Conservation (phyloP, 495 filamentous ascomycete genomes). For the Lasiosphaeria hispida region DNA sequence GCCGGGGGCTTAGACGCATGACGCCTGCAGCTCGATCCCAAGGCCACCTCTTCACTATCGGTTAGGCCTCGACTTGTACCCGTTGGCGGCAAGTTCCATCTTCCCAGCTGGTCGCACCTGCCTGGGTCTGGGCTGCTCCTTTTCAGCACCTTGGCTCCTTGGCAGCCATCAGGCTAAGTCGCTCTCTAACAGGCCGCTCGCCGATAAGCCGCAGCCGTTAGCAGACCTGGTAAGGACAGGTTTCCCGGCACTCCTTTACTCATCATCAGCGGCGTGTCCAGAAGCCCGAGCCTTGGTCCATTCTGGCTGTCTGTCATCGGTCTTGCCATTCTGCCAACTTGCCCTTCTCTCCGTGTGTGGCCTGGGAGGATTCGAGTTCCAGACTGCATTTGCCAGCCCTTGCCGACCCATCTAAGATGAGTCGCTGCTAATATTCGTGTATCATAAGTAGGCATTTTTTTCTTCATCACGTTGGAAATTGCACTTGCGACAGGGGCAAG, state of each 20-base stretch:
- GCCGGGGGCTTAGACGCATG: constrained; percentile 4
- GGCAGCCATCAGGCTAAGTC: neutral
- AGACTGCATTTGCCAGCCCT: constrained; percentile 4
- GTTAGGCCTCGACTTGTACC: neutral
- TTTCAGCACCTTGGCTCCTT: no score
- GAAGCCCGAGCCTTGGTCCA: constrained; percentile 9
- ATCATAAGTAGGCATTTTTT: constrained; percentile 20
- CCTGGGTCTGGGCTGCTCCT: no score
- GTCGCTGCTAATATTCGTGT: constrained; percentile 18
- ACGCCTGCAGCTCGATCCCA: constrained; percentile 8
- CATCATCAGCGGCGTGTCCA: no score
- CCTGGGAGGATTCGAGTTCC: neutral
- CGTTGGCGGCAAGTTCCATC: no score
- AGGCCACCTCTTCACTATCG: neutral
- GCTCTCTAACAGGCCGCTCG: neutral
- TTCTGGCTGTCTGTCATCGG: constrained; percentile 8
- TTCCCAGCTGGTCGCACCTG: no score
- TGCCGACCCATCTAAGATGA: constrained; percentile 16
- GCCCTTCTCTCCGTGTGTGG: constrained; percentile 13
- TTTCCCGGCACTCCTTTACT: constrained; percentile 10
- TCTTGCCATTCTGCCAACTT: constrained; percentile 33
- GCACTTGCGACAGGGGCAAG: constrained; percentile 8
- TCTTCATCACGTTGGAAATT: constrained; percentile 15
- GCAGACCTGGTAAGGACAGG: constrained; percentile 26
- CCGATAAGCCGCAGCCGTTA: constrained; percentile 5